Evolutionary conservation across 2,329 filamentous ascomycete genomes (phyloP), one percentile per base, ranked within the genome.

Genomic region (Xylariaceae sp.): DNA sequence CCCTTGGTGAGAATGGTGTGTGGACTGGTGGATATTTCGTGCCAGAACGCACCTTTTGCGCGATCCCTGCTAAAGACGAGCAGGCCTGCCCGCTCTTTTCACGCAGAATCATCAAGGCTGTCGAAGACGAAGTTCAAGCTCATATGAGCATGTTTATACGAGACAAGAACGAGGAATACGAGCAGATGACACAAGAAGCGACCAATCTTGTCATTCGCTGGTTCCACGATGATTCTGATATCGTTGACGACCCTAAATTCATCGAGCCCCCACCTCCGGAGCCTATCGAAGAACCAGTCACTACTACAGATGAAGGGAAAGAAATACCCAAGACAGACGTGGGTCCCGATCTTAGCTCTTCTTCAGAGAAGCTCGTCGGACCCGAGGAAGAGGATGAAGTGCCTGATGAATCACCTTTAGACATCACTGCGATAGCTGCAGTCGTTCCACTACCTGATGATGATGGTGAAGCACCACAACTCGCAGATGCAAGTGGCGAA

Each of bases 11-110:
- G 62, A 86, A 87, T 48, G 83, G 86, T 2, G 75, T 79, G 60
- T 82, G 78, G 78, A 77, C 72, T 27, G 78, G 78, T 2, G 78
- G 78, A 0, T 82, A 73, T 68, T 84, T 75, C 63, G 77, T 81
- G 0, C 78, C 78, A 0, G 82, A 90, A 58, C 74, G 90, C 38
- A 95, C 89, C 0, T 95, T 95, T 61, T 92, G 88, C 63, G 85
- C 87, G 4, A 69, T 91, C 19, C 86, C 84, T 0, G 69, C 75
- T 14, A 73, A 75, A 18, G 74, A 75, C 4, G 70, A 77, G 44
- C 54, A 60, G 9, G 71, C 70, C 0, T 64, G 65, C 41, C 47
- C 59, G 1, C 56, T 78, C 12, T 80, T 79, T 49, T 75, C 76
- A 33, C 75, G 80, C 14, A 66, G 68, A 36, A 77, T 86, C 31